phyloP scores from a whole-genome alignment of 164 flowering plant species.

The Malania oleifera region DNA sequence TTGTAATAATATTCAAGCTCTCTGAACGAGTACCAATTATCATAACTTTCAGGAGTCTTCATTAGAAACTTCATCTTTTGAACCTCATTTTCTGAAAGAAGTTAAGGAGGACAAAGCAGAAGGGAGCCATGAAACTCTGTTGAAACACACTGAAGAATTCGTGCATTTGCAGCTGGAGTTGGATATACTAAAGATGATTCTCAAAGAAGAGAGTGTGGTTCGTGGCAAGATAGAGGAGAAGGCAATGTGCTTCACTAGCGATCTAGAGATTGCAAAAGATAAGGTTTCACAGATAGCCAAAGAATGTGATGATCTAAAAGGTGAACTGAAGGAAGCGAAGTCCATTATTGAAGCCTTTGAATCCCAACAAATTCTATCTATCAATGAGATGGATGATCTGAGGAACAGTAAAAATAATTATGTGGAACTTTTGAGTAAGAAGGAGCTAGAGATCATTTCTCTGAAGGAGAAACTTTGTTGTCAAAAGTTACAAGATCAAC shows the following conservation, averaged over 20 bases:
- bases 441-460: conserved; percentile 48
- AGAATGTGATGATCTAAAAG: conserved; percentile 34
- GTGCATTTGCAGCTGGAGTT: conserved; percentile 77
- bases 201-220: conserved; percentile 67
- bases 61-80: conserved; percentile 22
- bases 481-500: conserved; percentile 29
- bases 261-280: conserved; percentile 50
- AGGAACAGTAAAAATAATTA: conserved; percentile 30
- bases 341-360: conserved; percentile 87
- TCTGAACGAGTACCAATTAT: not conserved
- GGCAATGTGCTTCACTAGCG: conserved; percentile 28
- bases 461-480: conserved; percentile 35
- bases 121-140: conserved; percentile 16
- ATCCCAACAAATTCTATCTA: conserved; percentile 66
- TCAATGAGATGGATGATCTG: conserved; percentile 66
- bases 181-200: conserved; percentile 70
- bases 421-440: conserved; percentile 40
- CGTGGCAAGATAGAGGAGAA: conserved; percentile 42
- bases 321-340: conserved; percentile 52
- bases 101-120: conserved; percentile 20
- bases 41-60: conserved; percentile 33
- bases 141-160: conserved; percentile 47
- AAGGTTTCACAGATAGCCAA: conserved; percentile 25
- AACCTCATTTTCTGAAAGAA: conserved; percentile 17
- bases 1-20: conserved; percentile 3